A percentile compares a stretch with the other conserved stretches of the same genome.
Evolutionary conservation across 208 protist genomes (phyloP).

Genomic region (Acanthamoeba healyi): DNA sequence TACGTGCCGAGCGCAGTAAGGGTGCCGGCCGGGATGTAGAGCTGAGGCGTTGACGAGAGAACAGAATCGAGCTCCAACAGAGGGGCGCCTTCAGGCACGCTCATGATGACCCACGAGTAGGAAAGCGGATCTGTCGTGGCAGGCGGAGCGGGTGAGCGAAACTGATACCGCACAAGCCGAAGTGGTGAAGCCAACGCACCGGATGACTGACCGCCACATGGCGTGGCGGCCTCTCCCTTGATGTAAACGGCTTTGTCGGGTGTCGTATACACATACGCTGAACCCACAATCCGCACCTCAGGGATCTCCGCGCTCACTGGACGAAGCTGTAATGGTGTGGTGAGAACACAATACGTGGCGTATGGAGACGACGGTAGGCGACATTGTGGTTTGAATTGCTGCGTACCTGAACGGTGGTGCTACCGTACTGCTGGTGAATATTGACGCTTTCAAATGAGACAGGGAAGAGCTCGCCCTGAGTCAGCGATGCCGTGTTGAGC

Average conservation of each 20-base stretch:
- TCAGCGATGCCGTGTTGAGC: background rate
- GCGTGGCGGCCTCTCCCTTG: conserved; percentile 53
- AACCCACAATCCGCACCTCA: conserved; percentile 36
- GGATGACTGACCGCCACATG: background rate
- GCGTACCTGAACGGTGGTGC: background rate
- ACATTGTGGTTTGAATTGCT: background rate
- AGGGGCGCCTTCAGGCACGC: background rate
- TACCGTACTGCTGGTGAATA: background rate
- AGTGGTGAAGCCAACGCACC: background rate
- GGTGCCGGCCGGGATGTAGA: conserved; percentile 46
- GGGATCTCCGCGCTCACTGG: background rate
- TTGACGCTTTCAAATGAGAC: background rate
- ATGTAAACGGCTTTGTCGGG: conserved; percentile 35
- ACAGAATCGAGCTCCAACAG: background rate
- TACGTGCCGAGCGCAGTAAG: background rate
- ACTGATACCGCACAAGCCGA: background rate
- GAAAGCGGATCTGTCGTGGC: conserved; percentile 37
- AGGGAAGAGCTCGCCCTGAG: background rate
- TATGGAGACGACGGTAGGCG: too few relatives aligned
- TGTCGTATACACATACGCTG: background rate
- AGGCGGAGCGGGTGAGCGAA: background rate
- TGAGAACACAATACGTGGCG: background rate
- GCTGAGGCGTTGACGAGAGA: conserved; percentile 9
- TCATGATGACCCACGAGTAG: conserved; percentile 50
- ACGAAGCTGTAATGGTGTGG: background rate